Percentiles rank a stretch among this genome's conserved stretches.
Conservation (phyloP, 1,284 basidiomycete species). For the Sporisorium graminicola region DNA sequence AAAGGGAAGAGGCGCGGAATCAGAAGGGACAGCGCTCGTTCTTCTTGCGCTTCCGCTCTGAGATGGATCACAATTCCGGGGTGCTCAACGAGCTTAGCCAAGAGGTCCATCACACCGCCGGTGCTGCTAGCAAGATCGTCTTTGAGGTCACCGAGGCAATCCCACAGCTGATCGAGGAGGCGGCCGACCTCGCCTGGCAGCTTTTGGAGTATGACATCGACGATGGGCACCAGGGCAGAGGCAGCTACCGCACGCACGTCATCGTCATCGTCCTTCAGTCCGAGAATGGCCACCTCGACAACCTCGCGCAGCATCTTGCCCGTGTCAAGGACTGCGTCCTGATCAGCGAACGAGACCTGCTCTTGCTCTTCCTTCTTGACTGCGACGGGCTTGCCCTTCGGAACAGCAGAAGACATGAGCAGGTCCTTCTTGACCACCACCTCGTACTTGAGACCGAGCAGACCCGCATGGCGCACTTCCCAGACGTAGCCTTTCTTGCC, state of each 20-base stretch:
- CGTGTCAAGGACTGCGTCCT: conserved; percentile 16
- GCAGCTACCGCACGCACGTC: conserved; percentile 97
- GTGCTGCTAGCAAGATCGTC: conserved; percentile 98
- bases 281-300: conserved; percentile 70
- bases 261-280: conserved; percentile 90
- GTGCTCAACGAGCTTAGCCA: conserved; percentile 48
- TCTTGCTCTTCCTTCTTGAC: conserved; percentile 45
- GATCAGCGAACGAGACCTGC: not conserved
- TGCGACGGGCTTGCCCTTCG: conserved; percentile 9
- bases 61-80: conserved; percentile 83
- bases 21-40: conserved; percentile 76
- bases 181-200: conserved; percentile 73
- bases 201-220: conserved; percentile 81
- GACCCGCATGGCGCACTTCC: conserved; percentile 96
- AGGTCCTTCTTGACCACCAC: conserved; percentile 91
- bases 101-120: conserved; percentile 94
- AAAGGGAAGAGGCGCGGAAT: conserved; percentile 93
- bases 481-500: conserved; percentile 79
- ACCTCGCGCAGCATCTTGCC: conserved; percentile 56
- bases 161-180: conserved; percentile 89
- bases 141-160: conserved; percentile 89
- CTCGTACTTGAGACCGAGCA: conserved; percentile 97
- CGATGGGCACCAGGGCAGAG: conserved; percentile 87
- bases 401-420: conserved; percentile 71
- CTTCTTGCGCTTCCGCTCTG: conserved; percentile 30